Conservation (phyloP, 2,329 filamentous ascomycete species). For the Sordariomycetes sp. region DNA sequence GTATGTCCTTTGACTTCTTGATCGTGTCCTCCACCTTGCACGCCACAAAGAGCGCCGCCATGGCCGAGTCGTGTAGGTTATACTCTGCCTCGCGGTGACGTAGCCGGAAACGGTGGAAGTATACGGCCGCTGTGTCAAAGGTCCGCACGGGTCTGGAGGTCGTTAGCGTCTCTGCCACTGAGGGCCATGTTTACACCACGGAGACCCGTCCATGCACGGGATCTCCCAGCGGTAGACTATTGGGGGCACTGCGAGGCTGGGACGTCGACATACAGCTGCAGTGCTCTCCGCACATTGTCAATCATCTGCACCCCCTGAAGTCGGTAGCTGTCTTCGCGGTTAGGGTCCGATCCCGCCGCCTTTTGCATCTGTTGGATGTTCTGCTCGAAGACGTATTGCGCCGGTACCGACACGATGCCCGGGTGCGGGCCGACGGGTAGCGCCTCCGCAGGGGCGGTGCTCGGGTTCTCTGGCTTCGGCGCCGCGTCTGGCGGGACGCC, state of each 20-base stretch:
- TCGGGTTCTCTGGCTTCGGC: not conserved
- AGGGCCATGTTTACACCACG: too few species aligned
- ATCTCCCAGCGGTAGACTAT: too few species aligned
- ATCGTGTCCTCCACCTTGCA: conserved; percentile 98
- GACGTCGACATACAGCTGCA: conserved; percentile 54
- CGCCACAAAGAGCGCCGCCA: conserved; percentile 78
- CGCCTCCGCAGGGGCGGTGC: not conserved
- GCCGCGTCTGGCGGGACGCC: not conserved
- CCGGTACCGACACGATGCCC: conserved; percentile 33
- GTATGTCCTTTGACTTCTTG: conserved; percentile 89
- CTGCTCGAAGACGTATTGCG: conserved; percentile 73
- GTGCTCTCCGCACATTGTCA: conserved; percentile 63
- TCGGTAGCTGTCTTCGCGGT: conserved; percentile 67
- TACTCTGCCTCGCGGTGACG: conserved; percentile 78
- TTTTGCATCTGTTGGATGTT: conserved; percentile 61
- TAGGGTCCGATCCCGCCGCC: conserved; percentile 56
- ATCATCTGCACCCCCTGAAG: conserved; percentile 84
- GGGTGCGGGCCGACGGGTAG: conserved; percentile 25
- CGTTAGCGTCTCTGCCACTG: too few species aligned
- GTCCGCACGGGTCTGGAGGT: conserved; percentile 65
- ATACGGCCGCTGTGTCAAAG: conserved; percentile 80
- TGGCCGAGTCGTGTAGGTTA: conserved; percentile 72
- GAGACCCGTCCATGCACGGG: too few species aligned
- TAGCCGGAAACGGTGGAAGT: conserved; percentile 88
- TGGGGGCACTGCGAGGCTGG: too few species aligned